phyloP scores from a whole-genome alignment of 2,329 filamentous ascomycete species.

The Nothopassalora personata region DNA sequence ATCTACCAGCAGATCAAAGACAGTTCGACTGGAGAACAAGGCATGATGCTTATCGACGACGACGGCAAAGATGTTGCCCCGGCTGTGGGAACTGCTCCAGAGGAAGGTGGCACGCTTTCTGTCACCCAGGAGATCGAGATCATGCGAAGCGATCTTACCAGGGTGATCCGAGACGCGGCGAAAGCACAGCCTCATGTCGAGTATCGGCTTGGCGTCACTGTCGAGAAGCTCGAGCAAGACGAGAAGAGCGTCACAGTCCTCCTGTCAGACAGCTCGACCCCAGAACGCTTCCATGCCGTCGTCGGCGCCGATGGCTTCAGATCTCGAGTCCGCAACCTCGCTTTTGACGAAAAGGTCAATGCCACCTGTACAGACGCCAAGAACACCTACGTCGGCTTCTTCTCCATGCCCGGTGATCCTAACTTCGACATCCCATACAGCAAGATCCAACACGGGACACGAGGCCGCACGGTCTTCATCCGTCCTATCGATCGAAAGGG shows the following conservation, averaged over 20 bases:
- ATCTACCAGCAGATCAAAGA: conserved; percentile 23
- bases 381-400: conserved; percentile 19
- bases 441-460: conserved; percentile 13
- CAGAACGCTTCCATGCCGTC: conserved; percentile 10
- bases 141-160: conserved; percentile 48
- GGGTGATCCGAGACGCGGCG: conserved; percentile 36
- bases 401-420: conserved; percentile 21
- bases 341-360: conserved; percentile 7
- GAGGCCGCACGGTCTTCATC: conserved; percentile 17
- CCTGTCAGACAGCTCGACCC: conserved; percentile 6
- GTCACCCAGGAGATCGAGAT: conserved; percentile 26
- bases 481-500: conserved; percentile 15
- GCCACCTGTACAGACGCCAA: not conserved
- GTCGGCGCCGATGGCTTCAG: conserved; percentile 18
- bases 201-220: conserved; percentile 15
- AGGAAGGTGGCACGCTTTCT: conserved; percentile 8
- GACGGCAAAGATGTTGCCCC: conserved; percentile 17
- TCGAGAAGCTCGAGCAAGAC: conserved; percentile 10
- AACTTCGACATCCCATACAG: conserved; percentile 14
- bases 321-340: conserved; percentile 9
- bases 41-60: conserved; percentile 26
- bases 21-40: conserved; percentile 25
- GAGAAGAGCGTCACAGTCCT: conserved; percentile 10
- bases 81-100: conserved; percentile 6
- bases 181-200: conserved; percentile 12